Evolutionary conservation across 2,329 filamentous ascomycete genomes (phyloP).

Genomic region (Neofusicoccum parvum): DNA sequence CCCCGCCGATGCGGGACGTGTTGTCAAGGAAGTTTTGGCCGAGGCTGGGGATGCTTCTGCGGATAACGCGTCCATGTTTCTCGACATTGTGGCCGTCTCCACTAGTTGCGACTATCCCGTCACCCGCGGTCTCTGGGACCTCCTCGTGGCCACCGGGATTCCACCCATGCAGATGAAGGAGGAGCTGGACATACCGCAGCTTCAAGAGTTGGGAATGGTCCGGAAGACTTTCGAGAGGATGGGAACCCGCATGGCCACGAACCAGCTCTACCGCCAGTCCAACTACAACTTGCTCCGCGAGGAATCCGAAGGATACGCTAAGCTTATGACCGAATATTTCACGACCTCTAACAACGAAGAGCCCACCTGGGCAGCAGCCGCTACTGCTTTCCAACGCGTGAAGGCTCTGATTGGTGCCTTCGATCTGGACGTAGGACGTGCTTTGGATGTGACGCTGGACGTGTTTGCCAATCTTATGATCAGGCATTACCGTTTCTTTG

Average conservation of each 20-base stretch:
- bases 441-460: conserved; percentile 91
- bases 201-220: conserved; percentile 78
- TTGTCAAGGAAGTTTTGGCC: conserved; percentile 73
- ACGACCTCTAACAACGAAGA: conserved; percentile 77
- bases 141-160: conserved; percentile 73
- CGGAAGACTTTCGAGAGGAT: conserved; percentile 82
- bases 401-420: conserved; percentile 96
- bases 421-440: conserved; percentile 91
- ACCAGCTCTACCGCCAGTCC: conserved; percentile 89
- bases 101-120: conserved; percentile 66
- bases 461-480: conserved; percentile 93
- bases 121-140: conserved; percentile 61
- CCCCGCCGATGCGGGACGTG: conserved; percentile 68
- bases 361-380: conserved; percentile 73
- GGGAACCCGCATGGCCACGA: conserved; percentile 87
- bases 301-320: conserved; percentile 95
- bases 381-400: conserved; percentile 85
- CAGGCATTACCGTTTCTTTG: conserved; percentile 90
- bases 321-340: conserved; percentile 93
- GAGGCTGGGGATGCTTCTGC: conserved; percentile 51
- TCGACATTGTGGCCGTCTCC: conserved; percentile 80
- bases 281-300: conserved; percentile 96
- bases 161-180: conserved; percentile 73
- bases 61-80: conserved; percentile 64
- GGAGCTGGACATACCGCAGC: conserved; percentile 75